Base-by-base conservation (phyloP, 2,329 filamentous ascomycete species). In the Scleromitrula shiraiana region DNA sequence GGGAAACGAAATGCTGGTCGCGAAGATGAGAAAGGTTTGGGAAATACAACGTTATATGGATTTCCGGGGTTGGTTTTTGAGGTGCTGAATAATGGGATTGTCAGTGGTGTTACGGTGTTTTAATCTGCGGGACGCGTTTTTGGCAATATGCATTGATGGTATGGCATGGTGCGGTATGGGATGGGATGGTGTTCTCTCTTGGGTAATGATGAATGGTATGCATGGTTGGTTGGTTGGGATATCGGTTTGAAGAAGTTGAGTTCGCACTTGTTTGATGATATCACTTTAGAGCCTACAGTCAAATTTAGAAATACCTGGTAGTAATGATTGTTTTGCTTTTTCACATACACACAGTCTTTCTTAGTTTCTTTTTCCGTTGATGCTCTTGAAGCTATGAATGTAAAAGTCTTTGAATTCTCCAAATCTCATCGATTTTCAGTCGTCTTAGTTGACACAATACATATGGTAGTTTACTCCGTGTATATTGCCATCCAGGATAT, bases 1-100 rank as follows among this genome's bases (percentile, higher is more conserved):
- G 55, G 62, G 59, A 59, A 58, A 70, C 59, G 60, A 68, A 56
- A 62, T 68, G 59, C 68, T 55, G 67, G 65, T 58, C 69, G 68
- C 12, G 70, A 74, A 57, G 64, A 78, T 68, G 68, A 76, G 67
- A 63, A 73, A 66, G 62, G 82, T 53, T 65, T 83, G 52, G 80
- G 79, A 17, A 85, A 83, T 48, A 95, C 90, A 14, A 91, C 90
- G 53, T 68, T 98, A 23, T 97, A 88, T 69, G 90, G 91, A 1
- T 96, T 96, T 61, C 91, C 93, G 0, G 91, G 93, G 0, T 70
- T 97, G 66, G 80, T 96, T 39, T 97, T 98, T 69, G 93, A 98
- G 68, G 91, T 98, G 23, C 68, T 97, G 65, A 90, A 87, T 78
- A 96, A 95, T 62, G 89, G 87, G 4, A 83, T 81, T 52, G 86